Evolutionary conservation across 371 early-diverging fungal species (phyloP).

Genomic region (Apophysomyces sp.): DNA sequence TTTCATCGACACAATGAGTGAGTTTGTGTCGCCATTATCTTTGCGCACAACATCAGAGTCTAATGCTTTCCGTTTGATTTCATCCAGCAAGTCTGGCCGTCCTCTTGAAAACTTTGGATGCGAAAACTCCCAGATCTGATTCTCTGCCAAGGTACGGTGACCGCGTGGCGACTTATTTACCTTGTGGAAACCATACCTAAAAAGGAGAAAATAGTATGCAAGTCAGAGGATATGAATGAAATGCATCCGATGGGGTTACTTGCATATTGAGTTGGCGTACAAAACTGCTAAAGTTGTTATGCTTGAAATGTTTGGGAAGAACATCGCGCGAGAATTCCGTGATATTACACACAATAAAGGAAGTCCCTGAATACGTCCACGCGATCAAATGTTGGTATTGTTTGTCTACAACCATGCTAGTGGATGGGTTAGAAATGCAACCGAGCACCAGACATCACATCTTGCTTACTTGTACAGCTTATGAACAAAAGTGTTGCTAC

Average conservation of each 20-base stretch:
- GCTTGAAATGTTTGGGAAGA: conserved; percentile 80
- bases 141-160: conserved; percentile 73
- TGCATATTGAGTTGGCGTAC: conserved; percentile 89
- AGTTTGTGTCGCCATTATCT: conserved; percentile 72
- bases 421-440: neutral
- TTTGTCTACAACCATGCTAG: conserved; percentile 78
- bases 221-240: conserved; percentile 1
- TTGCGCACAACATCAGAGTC: conserved; percentile 72
- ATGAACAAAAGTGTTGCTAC: conserved; percentile 38
- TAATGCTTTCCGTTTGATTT: conserved; percentile 66
- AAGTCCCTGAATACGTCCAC: conserved; percentile 82
- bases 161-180: conserved; percentile 74
- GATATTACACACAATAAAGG: conserved; percentile 92
- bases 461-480: conserved; percentile 30
- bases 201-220: neutral
- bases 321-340: conserved; percentile 84
- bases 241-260: conserved; percentile 25
- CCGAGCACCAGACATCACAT: neutral
- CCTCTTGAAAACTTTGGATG: conserved; percentile 54
- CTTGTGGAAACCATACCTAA: conserved; percentile 72
- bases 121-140: conserved; percentile 68
- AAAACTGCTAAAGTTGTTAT: conserved; percentile 84
- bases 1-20: conserved; percentile 74
- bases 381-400: conserved; percentile 78
- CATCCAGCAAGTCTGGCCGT: conserved; percentile 55